Evolutionary conservation across 1,284 basidiomycete species (phyloP), one percentile per base, ranked within the genome.

Genomic region (Ceratobasidium sp.): DNA sequence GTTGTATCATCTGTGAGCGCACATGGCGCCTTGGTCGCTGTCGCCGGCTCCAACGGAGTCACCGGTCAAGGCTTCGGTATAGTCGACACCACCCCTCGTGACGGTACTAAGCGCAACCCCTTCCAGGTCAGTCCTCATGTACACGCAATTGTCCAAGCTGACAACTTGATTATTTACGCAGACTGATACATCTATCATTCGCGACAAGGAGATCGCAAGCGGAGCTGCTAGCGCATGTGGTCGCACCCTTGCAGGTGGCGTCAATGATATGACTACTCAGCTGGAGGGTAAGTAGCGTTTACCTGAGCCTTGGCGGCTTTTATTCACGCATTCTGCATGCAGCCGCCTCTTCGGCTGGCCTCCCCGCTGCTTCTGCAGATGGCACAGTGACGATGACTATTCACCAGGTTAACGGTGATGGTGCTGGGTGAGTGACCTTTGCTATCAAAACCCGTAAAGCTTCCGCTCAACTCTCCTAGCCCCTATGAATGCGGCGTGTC

Each of bases 151-250:
- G 31, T 6, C 6, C 31, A 34, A 34, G 31, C 31, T 34, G 31
- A 34, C 31, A 34, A 34, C 31, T 34, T 34, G 31, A 34, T 6
- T 6, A 2, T 34, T 34, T 34, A 6, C 34, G 46, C 65, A 78
- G 77, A 78, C 77, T 74, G 79, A 80, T 65, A 79, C 78, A 9
- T 77, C 76, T 34, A 74, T 78, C 31, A 79, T 80, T 56, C 78
- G 78, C 37, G 74, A 79, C 37, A 58, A 56, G 16, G 78, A 78
- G 54, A 78, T 78, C 56, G 49, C 59, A 3, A 54, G 75, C 46
- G 77, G 79, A 24, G 49, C 64, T 5, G 73, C 78, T 37, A 74
- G 75, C 54, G 75, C 58, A 9, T 80, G 79, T 73, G 79, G 79
- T 13, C 63, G 77, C n/a, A 80, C 78, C 0, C 75, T 75, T 46